Evolutionary conservation across 805 yeast species (phyloP), one percentile per base, ranked within the genome.

Genomic region (Yarrowia sp.): DNA sequence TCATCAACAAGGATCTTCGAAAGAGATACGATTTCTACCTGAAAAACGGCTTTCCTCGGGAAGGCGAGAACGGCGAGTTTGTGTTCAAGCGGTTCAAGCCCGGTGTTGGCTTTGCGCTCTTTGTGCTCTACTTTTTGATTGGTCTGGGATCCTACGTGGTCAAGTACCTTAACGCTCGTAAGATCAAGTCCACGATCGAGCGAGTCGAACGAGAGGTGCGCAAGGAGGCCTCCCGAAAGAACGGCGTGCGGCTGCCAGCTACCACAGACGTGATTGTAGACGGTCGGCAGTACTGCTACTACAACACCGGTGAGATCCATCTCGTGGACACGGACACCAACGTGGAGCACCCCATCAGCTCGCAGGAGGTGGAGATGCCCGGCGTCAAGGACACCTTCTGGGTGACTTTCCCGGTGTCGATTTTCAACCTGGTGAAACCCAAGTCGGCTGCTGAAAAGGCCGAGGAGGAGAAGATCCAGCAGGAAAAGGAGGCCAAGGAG

Each of bases 11-110:
- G 32, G 85, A 86, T 68, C 82, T 82, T 69, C 85, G 88, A 71
- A 86, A 88, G 61, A 83, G 92, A 8, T 95, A 95, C 77, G 98
- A 95, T 77, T 92, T 86, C 77, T 95, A 91, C 78, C 81, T 90
- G 67, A 82, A 85, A 52, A 84, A 86, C 72, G 98, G 98, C 8
- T 94, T 95, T 79, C 98, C 99, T 8, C 82, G 83, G 71, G 91
- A 90, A 85, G 87, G 87, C 69, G 91, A 87, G 15, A 83, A 87
- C 22, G 91, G 86, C 67, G 86, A 89, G 81, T 82, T 82, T 71
- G 48, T 48, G 42, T 86, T 89, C 76, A 76, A 74, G 42, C 83
- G 88, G 77, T 92, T 82, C 83, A 85, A 89, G 74, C 97, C 92
- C 26, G 89, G 89, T 48, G 75, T 84, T 41, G 72, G 83, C 11